Evolutionary conservation across 768 basidiomycete genomes (phyloP), one percentile per base, ranked within the genome.

Genomic region (Lactarius hengduanensis): DNA sequence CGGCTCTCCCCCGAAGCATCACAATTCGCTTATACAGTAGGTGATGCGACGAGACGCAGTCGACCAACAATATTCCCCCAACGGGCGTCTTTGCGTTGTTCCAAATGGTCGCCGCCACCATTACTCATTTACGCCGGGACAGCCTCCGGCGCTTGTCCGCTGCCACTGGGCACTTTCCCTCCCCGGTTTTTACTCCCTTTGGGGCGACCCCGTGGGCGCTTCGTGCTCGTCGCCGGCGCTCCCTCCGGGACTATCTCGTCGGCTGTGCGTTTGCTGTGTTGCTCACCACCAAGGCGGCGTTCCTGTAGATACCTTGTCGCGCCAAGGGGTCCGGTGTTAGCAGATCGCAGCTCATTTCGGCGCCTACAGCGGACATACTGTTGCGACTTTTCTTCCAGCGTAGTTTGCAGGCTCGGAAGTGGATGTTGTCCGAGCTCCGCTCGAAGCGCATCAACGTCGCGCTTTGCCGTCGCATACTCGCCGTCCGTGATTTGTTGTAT

Each of bases 371-470:
- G 18, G 66, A 83, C 78, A 82, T 69, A 85, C 83, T 80, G 78
- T 16, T 79, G 76, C 34, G 79, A 77, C 74, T 82, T 90, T 72
- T 92, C 92, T 56, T 94, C 91, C 43, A 94, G 76, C 36, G 86
- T 90, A 38, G 79, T 78, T 71, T 93, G 90, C 55, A 94, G 71
- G 71, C 82, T 87, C 2, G 90, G 91, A 15, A 92, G 76, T 2
- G 92, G 86, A 0, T 84, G 78, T 70, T 93, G 88, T 0, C 91
- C 92, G 8, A 94, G 84, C 73, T 94, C 91, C 60, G 80, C 79
- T 47, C 92, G 84, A 55, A 94, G 79, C 61, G 83, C 78, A 73
- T 94, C 92, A 57, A 94, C 92, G 68, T 93, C 91, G 34, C 76
- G 76, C 74, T 93, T 93, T 5, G 91, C 87, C 9, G 77, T 74